Evolutionary conservation across 164 flowering plant species (phyloP).

Genomic region (Platanus orientalis): DNA sequence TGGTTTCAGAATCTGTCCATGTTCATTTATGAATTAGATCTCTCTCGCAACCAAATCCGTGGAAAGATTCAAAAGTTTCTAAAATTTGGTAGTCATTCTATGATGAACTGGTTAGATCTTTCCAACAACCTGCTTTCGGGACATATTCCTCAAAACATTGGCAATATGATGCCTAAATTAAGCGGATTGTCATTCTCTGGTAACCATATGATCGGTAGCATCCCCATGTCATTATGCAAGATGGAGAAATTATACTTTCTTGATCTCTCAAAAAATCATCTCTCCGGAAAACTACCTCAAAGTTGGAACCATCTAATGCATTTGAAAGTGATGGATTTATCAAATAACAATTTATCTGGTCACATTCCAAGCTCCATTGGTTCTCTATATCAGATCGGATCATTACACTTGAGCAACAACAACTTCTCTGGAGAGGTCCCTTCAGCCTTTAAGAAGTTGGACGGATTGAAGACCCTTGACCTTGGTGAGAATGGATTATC

Average conservation of each 20-base stretch:
- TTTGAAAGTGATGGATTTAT: slow-evolving; percentile 15
- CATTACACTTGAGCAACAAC: slow-evolving; percentile 19
- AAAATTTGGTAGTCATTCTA: too few relatives aligned
- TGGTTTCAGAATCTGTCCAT: too few relatives aligned
- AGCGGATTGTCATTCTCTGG: slow-evolving; percentile 4
- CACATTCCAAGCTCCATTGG: slow-evolving; percentile 23
- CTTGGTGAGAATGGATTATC: too few relatives aligned
- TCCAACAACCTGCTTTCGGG: slow-evolving; percentile 13
- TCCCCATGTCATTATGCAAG: too few relatives aligned
- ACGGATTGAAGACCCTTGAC: slow-evolving; percentile 22
- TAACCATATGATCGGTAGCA: slow-evolving; percentile 24
- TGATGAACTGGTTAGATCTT: slow-evolving; percentile 5
- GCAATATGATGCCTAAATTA: slow-evolving; percentile 3
- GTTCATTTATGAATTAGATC: too few relatives aligned
- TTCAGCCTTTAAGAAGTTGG: too few relatives aligned
- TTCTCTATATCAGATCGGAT: background rate
- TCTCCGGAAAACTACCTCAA: slow-evolving; percentile 23
- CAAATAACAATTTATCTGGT: too few relatives aligned
- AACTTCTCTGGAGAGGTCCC: slow-evolving; percentile 18
- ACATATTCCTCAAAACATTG: background rate
- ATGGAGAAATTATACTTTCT: too few relatives aligned
- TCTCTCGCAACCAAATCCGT: too few relatives aligned
- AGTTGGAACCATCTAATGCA: slow-evolving; percentile 9
- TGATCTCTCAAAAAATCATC: too few relatives aligned
- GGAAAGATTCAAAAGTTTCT: too few relatives aligned